These are phyloP conservation scores for Cryptococcus maquisensis DNA, from an alignment of 1,284 basidiomycete genomes.

Conservation along the genomic window DNA sequence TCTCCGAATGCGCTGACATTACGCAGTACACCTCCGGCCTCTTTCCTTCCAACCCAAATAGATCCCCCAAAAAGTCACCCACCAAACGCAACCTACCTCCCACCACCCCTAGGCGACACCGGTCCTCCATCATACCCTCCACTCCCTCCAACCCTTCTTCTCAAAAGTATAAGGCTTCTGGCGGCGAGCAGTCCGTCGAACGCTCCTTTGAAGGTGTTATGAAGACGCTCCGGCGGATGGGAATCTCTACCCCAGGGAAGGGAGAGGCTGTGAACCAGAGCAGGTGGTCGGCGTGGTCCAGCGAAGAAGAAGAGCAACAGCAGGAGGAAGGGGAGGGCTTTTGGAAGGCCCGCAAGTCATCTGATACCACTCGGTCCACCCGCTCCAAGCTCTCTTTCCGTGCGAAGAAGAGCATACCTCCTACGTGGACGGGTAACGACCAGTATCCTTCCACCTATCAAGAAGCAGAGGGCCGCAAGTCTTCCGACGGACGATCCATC, in stretches of 20 bases:
- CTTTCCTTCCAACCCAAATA: not conserved
- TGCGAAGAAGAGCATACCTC: too few relatives aligned
- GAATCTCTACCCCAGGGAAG: constrained; percentile 14
- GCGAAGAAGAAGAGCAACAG: not conserved
- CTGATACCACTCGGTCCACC: constrained; percentile 22
- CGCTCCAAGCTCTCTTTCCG: constrained; percentile 4
- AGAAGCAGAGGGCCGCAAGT: too few relatives aligned
- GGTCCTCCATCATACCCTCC: constrained; percentile 21
- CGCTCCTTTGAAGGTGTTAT: constrained; percentile 29
- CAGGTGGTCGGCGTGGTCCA: constrained; percentile 25
- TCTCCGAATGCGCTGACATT: too few relatives aligned
- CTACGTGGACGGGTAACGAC: too few relatives aligned
- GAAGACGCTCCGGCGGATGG: constrained; percentile 17
- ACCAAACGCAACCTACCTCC: constrained; percentile 1
- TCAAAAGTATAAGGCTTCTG: constrained; percentile 13
- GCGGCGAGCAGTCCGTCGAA: constrained; percentile 18
- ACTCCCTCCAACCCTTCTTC: constrained; percentile 20
- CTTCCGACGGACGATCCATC: not conserved
- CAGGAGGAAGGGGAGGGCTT: constrained; percentile 8
- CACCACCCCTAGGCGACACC: constrained; percentile 12
- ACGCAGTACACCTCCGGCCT: too few relatives aligned
- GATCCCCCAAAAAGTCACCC: not conserved
- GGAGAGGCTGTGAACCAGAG: constrained; percentile 13
- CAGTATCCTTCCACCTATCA: too few relatives aligned
- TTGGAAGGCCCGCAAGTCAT: constrained; percentile 22